Conservation (phyloP, 768 basidiomycete species). For the Lentinula boryana region DNA sequence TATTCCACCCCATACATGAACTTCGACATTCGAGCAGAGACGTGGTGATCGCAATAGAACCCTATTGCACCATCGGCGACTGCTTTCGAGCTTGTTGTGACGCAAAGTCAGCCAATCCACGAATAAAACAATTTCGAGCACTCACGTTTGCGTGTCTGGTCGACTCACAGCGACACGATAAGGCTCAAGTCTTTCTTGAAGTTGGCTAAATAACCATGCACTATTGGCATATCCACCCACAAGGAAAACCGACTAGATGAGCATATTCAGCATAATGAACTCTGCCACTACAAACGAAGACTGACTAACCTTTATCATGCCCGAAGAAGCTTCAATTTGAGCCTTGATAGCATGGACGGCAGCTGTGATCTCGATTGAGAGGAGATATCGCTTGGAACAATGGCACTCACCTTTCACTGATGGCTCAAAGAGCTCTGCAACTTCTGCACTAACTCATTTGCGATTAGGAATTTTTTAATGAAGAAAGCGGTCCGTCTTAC, state of each 20-base stretch:
- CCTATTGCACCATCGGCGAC: slow-evolving; percentile 82
- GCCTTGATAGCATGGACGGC: slow-evolving; percentile 62
- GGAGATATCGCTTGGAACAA: background rate
- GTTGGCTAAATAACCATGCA: slow-evolving; percentile 72
- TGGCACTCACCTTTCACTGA: slow-evolving; percentile 50
- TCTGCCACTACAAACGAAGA: background rate
- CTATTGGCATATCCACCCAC: slow-evolving; percentile 83
- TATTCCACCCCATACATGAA: slow-evolving; percentile 84
- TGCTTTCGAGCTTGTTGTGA: slow-evolving; percentile 63
- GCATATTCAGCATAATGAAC: background rate
- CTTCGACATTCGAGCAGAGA: slow-evolving; percentile 73
- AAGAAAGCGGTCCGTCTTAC: slow-evolving; percentile 31
- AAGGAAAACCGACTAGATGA: slow-evolving; percentile 65
- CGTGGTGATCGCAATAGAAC: slow-evolving; percentile 82
- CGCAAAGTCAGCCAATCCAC: background rate
- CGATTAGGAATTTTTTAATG: background rate
- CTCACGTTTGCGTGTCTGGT: slow-evolving; percentile 76
- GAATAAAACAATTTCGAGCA: background rate
- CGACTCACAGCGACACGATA: slow-evolving; percentile 59
- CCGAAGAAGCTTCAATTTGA: slow-evolving; percentile 64
- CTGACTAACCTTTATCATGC: slow-evolving; percentile 52
- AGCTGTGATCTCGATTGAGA: slow-evolving; percentile 25
- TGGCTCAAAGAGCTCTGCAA: slow-evolving; percentile 72
- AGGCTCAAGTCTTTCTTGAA: slow-evolving; percentile 60
- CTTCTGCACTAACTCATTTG: slow-evolving; percentile 29